Base-by-base conservation (phyloP, 371 early-diverging fungal genomes). In the Mortierella sp. region DNA sequence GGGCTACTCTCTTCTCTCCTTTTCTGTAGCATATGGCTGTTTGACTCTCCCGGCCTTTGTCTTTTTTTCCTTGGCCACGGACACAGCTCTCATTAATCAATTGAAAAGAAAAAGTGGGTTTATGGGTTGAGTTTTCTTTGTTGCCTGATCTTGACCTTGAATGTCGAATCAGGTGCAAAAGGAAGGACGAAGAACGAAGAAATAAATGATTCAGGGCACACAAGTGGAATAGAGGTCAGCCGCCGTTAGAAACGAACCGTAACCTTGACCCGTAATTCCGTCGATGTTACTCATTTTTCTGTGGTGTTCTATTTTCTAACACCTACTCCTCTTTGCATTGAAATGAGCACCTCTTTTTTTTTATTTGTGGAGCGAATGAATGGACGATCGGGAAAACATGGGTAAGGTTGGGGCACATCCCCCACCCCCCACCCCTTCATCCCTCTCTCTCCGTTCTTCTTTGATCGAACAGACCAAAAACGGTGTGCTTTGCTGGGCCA, bases 151-250 rank as follows among this genome's bases (percentile, higher is more conserved):
- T 22, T 45, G 19, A 4, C 29, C 26, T 29, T 11, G 55, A 29
- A 31, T 58, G 58, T 58, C 58, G 58, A 48, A 48, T 48, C 48
- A 34, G 31, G 61, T n/a, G n/a, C n/a, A n/a, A n/a, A n/a, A n/a
- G 61, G 61, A 34, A 2, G 34, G 34, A 31, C 29, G 14, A 26
- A 53, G 34, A 34, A 55, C 6, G 19, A 22, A 14, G 7, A 34
- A 31, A 19, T 16, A 31, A 34, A 8, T n/a, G n/a, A n/a, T 58
- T 58, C 37, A 58, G 61, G 61, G 34, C 37, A 58, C 37, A 31
- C 61, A 34, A 58, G 61, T 58, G 61, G 61, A 58, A 16, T 22
- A 58, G 61, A 58, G 61, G 61, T 58, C 61, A 58, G 34, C 61
- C 61, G 37, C 22, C 10, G 31, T 34, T 58, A 31, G 14, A 26